Percentiles rank a stretch among this genome's conserved stretches.
These are phyloP conservation scores for Microbotryomycetes sp. DNA, from an alignment of 1,284 basidiomycete genomes.

Conservation along the genomic window DNA sequence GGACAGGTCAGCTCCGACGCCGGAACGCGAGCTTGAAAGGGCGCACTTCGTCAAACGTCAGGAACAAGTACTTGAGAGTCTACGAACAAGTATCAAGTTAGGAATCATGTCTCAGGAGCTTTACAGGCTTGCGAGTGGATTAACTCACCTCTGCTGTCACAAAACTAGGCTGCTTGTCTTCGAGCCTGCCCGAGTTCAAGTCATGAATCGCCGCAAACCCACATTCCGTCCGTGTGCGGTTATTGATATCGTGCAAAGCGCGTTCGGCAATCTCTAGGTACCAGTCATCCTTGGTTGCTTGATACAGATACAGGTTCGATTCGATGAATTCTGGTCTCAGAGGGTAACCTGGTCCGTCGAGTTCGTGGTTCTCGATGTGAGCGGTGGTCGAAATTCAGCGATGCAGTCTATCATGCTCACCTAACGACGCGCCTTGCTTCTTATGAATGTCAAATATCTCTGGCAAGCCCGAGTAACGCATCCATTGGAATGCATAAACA, in stretches of 20 bases:
- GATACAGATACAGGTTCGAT: constrained; percentile 86
- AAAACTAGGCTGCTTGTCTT: constrained; percentile 33
- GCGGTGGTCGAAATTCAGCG: neutral
- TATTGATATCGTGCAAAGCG: constrained; percentile 65
- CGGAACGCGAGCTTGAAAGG: neutral
- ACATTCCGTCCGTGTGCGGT: constrained; percentile 70
- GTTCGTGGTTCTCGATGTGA: neutral
- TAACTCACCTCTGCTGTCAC: constrained; percentile 18
- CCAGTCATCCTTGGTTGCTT: constrained; percentile 85
- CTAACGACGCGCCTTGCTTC: constrained; percentile 51
- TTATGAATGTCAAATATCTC: constrained; percentile 79
- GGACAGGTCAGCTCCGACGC: neutral
- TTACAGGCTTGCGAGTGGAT: no score
- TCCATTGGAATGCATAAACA: constrained; percentile 64
- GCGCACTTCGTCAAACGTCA: constrained; percentile 70
- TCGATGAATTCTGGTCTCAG: constrained; percentile 69
- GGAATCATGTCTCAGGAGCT: constrained; percentile 47
- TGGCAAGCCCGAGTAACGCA: constrained; percentile 71
- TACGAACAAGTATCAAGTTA: constrained; percentile 64
- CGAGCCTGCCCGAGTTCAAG: constrained; percentile 59
- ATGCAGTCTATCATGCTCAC: neutral
- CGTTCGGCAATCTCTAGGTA: constrained; percentile 86
- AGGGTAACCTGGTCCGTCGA: constrained; percentile 28
- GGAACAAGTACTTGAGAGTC: constrained; percentile 66
- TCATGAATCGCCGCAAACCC: constrained; percentile 76